phyloP scores from a whole-genome alignment of 768 basidiomycete species.

The Suillus bovinus region DNA sequence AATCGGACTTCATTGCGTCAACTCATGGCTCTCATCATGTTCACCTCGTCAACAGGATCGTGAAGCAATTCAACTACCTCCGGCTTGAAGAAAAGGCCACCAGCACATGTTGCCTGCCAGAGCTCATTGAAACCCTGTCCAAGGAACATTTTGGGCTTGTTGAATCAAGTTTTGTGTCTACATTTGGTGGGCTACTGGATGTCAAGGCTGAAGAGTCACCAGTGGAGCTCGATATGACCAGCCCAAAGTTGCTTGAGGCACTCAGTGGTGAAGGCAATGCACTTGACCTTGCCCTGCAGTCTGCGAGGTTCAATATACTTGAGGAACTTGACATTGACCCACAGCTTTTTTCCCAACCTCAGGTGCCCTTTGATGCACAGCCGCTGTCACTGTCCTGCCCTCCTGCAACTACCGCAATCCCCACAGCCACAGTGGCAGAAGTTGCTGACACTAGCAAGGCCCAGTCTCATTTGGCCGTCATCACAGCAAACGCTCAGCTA shows the following conservation, averaged over 20 bases:
- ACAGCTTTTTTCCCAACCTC: neutral
- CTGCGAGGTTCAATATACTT: neutral
- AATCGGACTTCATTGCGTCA: conserved; percentile 14
- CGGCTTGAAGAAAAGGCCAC: neutral
- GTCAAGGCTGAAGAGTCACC: neutral
- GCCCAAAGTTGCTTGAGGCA: neutral
- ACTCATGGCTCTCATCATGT: conserved; percentile 28
- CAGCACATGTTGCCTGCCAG: neutral
- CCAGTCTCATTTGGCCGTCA: no score
- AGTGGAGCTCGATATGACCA: conserved; percentile 27
- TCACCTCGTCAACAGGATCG: conserved; percentile 19
- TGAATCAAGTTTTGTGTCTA: neutral
- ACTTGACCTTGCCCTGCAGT: neutral
- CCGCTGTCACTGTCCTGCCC: no score
- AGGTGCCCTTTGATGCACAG: neutral
- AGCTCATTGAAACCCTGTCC: neutral
- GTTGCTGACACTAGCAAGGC: no score
- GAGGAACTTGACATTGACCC: conserved; percentile 7
- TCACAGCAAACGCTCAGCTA: no score
- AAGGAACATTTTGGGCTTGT: conserved; percentile 17
- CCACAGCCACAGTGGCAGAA: neutral
- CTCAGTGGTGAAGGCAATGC: neutral
- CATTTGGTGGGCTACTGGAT: conserved; percentile 6
- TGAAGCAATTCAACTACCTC: conserved; percentile 16
- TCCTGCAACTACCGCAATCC: neutral